Evolutionary conservation across 2,329 filamentous ascomycete genomes (phyloP).

Genomic region (Cyphellophora europaea): DNA sequence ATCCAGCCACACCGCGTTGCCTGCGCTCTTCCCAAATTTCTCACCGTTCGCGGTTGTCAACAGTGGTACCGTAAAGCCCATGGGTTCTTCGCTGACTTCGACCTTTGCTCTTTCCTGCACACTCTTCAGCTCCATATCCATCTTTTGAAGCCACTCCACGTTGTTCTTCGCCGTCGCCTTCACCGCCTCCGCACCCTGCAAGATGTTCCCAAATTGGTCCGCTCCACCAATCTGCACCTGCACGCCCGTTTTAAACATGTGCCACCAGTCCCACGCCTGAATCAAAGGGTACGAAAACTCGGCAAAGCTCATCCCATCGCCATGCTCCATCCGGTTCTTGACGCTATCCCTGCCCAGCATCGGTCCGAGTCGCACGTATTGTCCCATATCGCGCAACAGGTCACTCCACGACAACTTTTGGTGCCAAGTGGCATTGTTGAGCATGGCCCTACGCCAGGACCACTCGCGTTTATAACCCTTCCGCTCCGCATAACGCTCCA

Average conservation of each 20-base stretch:
- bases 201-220: slow-evolving; percentile 94
- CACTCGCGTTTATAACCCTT: slow-evolving; percentile 56
- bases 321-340: slow-evolving; percentile 71
- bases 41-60: slow-evolving; percentile 74
- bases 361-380: slow-evolving; percentile 65
- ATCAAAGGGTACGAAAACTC: slow-evolving; percentile 91
- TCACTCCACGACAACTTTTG: slow-evolving; percentile 62
- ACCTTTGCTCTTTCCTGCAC: slow-evolving; percentile 25
- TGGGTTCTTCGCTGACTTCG: slow-evolving; percentile 41
- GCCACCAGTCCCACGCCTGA: slow-evolving; percentile 96
- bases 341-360: slow-evolving; percentile 85
- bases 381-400: slow-evolving; percentile 64
- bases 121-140: slow-evolving; percentile 16
- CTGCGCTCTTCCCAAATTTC: slow-evolving; percentile 92
- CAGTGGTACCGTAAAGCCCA: slow-evolving; percentile 85
- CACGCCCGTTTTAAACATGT: slow-evolving; percentile 62
- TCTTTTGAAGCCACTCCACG: slow-evolving; percentile 25
- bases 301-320: slow-evolving; percentile 86
- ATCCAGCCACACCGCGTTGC: slow-evolving; percentile 91
- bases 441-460: slow-evolving; percentile 57
- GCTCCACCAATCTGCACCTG: slow-evolving; percentile 90
- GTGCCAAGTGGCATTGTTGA: slow-evolving; percentile 83
- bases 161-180: slow-evolving; percentile 60
- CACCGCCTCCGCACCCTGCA: slow-evolving; percentile 77
- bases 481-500: slow-evolving; percentile 54